Evolutionary conservation across 2,329 filamentous ascomycete species (phyloP).

Genomic region (Penicillium sp.): DNA sequence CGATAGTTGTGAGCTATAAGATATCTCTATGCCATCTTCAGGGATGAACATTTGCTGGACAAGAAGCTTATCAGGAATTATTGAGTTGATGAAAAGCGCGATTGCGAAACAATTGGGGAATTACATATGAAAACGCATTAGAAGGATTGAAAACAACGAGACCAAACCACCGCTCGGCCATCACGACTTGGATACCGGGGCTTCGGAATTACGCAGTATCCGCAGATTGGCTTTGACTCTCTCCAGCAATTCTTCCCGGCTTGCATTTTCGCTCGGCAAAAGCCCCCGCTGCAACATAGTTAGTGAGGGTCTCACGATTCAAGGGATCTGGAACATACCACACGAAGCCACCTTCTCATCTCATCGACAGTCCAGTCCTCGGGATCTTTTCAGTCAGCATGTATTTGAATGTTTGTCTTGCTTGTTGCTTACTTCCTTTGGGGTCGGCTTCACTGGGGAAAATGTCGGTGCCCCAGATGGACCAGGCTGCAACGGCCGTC

Average conservation of each 20-base stretch:
- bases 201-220: constrained; percentile 35
- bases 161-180: not conserved
- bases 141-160: not conserved
- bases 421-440: constrained; percentile 60
- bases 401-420: not conserved
- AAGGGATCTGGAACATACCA: constrained; percentile 56
- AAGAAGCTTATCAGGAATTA: not conserved
- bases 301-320: not conserved
- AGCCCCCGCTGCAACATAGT: constrained; percentile 58
- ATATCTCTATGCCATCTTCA: not conserved
- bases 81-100: not conserved
- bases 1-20: not conserved
- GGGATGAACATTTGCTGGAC: not conserved
- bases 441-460: constrained; percentile 76
- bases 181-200: constrained; percentile 10
- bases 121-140: not conserved
- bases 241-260: constrained; percentile 65
- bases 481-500: constrained; percentile 77
- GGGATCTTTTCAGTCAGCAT: constrained; percentile 51
- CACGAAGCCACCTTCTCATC: constrained; percentile 75
- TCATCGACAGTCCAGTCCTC: constrained; percentile 77
- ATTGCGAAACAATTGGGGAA: not conserved
- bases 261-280: constrained; percentile 59
- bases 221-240: constrained; percentile 69
- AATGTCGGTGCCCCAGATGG: constrained; percentile 81